phyloP scores from a whole-genome alignment of 192 early-diverging fungal genomes.

The Mortierella hygrophila region DNA sequence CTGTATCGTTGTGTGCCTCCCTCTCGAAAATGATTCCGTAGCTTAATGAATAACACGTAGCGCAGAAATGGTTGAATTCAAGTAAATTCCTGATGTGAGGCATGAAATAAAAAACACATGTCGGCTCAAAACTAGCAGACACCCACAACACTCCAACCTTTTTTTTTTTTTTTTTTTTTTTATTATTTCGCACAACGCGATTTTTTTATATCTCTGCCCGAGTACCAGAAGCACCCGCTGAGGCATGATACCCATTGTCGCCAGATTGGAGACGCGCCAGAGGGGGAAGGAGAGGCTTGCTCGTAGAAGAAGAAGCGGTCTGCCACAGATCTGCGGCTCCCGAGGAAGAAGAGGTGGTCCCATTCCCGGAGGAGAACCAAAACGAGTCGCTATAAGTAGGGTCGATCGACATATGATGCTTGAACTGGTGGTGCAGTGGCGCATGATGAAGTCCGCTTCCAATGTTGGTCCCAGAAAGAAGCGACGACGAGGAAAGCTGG shows the following conservation, averaged over 20 bases:
- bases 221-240: neutral
- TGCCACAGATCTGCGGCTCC: neutral
- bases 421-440: neutral
- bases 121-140: too few species aligned
- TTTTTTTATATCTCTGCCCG: neutral
- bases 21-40: too few species aligned
- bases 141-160: too few species aligned
- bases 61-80: too few species aligned
- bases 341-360: neutral
- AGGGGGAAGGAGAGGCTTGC: neutral
- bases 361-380: constrained; percentile 4
- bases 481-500: neutral
- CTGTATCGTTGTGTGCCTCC: too few species aligned
- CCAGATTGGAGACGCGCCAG: neutral
- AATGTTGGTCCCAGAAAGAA: neutral
- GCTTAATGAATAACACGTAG: too few species aligned
- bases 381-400: constrained; percentile 6
- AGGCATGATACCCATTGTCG: neutral
- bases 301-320: neutral
- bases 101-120: too few species aligned
- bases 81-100: too few species aligned
- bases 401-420: neutral
- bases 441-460: neutral
- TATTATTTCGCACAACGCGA: neutral
- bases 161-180: neutral